Base-by-base conservation (phyloP, 2,329 filamentous ascomycete genomes). In the Diaporthe sp. region DNA sequence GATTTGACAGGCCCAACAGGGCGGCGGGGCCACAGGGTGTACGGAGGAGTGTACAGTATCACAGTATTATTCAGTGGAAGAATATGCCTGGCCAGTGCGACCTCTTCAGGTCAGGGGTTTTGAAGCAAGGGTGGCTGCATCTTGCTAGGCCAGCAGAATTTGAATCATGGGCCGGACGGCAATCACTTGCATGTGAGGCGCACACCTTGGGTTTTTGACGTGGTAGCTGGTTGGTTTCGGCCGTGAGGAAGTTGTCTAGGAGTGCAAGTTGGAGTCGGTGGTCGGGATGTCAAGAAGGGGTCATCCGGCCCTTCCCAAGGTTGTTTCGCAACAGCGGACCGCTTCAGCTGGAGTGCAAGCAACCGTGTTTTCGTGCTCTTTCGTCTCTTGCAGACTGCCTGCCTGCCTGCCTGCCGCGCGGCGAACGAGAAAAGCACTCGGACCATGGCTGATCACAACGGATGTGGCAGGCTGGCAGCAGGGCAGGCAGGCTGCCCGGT, bases 101-200 rank as follows among this genome's bases (percentile, higher is more conserved):
- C 34, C 17, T 63, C 20, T 51, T 71, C 71, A 60, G 63, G 61
- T 51, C 75, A 75, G 67, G 75, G 75, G 73, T 60, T 51, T 70
- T 42, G 51, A 51, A 68, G 73, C 73, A 74, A 71, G 73, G 71
- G 68, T 73, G 74, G 71, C 71, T 73, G 74, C 74, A 74, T 76
- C n/a, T 47, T 65, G 74, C 58, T 31, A 70, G 57, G 58, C 72
- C 60, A 61, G 51, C 47, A 73, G 47, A 42, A n/a, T 55, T 65
- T 55, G 71, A 73, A 73, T 55, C 71, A 65, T 73, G n/a, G 71
- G 51, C 71, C 47, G 57, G 70, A 68, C 70, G 73, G 70, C 70
- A 73, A 67, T 77, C 39, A 77, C 73, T 73, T 75, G 75, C 75
- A 77, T 77, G 65, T 51, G 65, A 68, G 47, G 65, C 65, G 39